Percentiles rank a stretch among this genome's conserved stretches.
Conservation (phyloP, 2,329 filamentous ascomycete species). For the Pseudogymnoascus sp. region DNA sequence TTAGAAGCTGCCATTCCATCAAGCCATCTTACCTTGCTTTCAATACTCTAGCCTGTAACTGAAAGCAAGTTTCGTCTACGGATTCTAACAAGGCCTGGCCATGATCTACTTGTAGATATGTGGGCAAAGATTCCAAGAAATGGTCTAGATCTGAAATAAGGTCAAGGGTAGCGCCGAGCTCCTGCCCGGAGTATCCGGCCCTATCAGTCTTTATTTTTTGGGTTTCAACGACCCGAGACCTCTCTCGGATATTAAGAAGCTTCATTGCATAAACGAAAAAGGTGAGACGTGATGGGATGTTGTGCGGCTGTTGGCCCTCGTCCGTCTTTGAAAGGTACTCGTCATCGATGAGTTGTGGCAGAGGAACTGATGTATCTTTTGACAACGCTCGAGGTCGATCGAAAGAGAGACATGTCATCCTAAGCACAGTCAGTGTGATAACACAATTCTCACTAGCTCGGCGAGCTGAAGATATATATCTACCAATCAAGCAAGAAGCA, state of each 20-base stretch:
- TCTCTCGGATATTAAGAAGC: conserved; percentile 18
- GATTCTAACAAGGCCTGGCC: neutral
- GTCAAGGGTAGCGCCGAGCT: conserved; percentile 12
- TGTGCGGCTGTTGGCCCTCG: conserved; percentile 21
- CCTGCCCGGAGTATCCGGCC: neutral
- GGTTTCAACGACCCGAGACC: conserved; percentile 8
- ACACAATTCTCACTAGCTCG: neutral
- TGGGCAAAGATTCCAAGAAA: conserved; percentile 12
- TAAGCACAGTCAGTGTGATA: conserved; percentile 6
- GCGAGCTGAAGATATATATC: neutral
- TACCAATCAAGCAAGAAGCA: conserved; percentile 27
- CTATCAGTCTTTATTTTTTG: neutral
- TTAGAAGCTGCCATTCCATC: neutral
- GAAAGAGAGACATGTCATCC: conserved; percentile 25
- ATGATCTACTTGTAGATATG: conserved; percentile 10
- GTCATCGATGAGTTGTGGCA: conserved; percentile 26
- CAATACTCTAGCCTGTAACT: neutral
- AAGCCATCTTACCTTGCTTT: neutral
- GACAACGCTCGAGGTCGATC: conserved; percentile 22
- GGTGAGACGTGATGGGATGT: conserved; percentile 20
- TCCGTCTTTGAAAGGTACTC: conserved; percentile 21
- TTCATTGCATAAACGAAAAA: conserved; percentile 18
- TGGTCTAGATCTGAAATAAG: conserved; percentile 17
- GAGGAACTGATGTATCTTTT: conserved; percentile 12
- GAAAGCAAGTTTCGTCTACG: neutral